Evolutionary conservation across 2,329 filamentous ascomycete species (phyloP).

Genomic region (Cyclaneusma minus): DNA sequence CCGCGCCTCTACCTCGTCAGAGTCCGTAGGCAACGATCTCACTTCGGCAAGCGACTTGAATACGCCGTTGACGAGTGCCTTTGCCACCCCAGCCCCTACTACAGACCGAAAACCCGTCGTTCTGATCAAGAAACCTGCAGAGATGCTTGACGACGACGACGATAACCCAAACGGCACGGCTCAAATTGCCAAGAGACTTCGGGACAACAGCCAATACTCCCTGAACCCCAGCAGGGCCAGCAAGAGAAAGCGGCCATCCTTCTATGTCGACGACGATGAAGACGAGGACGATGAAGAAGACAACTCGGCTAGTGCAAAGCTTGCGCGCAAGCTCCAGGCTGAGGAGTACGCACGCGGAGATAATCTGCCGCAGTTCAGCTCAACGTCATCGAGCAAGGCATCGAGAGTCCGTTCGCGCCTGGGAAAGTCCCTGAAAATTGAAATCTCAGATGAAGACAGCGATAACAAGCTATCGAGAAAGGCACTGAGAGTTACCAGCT

Average conservation of each 20-base stretch:
- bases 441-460: constrained; percentile 6
- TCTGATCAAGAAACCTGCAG: constrained; percentile 4
- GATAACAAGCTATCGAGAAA: constrained; percentile 9
- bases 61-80: constrained; percentile 45
- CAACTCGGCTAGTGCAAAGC: constrained; percentile 28
- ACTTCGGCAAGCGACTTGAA: constrained; percentile 33
- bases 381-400: constrained; percentile 4
- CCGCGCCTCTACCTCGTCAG: constrained; percentile 23
- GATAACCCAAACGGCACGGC: constrained; percentile 24
- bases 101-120: constrained; percentile 18
- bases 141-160: constrained; percentile 6
- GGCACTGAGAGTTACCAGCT: constrained; percentile 4
- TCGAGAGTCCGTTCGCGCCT: no score
- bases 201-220: constrained; percentile 32
- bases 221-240: constrained; percentile 22
- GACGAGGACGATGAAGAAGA: constrained; percentile 22
- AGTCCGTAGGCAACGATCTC: constrained; percentile 22
- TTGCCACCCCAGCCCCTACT: constrained; percentile 31
- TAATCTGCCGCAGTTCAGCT: constrained; percentile 20
- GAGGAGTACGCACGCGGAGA: constrained; percentile 28
- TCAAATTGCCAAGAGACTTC: constrained; percentile 28
- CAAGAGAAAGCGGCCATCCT: constrained; percentile 30
- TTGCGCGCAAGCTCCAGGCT: constrained; percentile 41
- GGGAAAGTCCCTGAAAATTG: no score
- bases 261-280: constrained; percentile 23